Evolutionary conservation across 1,284 basidiomycete genomes (phyloP).

Genomic region (Apiotrichum porosum): DNA sequence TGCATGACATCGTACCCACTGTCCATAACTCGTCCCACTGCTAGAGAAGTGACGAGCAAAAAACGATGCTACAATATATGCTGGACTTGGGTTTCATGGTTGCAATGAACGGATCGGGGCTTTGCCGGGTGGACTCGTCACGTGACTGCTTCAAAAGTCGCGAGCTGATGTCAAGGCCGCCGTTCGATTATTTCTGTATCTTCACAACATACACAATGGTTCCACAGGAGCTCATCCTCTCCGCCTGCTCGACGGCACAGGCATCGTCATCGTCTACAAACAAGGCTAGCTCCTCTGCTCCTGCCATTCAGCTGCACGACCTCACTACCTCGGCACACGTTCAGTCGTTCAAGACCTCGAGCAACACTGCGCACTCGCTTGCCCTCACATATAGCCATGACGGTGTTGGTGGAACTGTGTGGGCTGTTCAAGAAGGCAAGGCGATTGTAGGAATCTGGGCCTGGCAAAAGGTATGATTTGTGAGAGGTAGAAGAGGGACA

Average conservation of each 20-base stretch:
- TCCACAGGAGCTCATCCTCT: slow-evolving; percentile 44
- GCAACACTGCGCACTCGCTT: slow-evolving; percentile 31
- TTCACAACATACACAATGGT: slow-evolving; percentile 18
- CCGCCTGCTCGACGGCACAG: slow-evolving; percentile 32
- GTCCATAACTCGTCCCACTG: background rate
- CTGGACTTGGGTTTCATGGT: background rate
- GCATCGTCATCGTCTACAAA: slow-evolving; percentile 15
- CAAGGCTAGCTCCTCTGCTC: slow-evolving; percentile 24
- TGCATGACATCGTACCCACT: too few species aligned
- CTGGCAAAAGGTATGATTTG: slow-evolving; percentile 48
- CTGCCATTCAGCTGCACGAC: slow-evolving; percentile 48
- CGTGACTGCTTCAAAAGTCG: background rate
- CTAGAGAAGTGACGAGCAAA: slow-evolving; percentile 11
- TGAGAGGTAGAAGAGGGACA: too few species aligned
- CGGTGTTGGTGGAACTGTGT: slow-evolving; percentile 44
- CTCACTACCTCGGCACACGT: slow-evolving; percentile 42
- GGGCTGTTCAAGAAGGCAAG: slow-evolving; percentile 50
- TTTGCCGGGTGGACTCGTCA: too few species aligned
- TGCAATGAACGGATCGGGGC: too few species aligned
- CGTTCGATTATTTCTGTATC: background rate
- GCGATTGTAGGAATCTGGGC: slow-evolving; percentile 49
- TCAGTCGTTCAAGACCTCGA: slow-evolving; percentile 49
- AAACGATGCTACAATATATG: slow-evolving; percentile 19
- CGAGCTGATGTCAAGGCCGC: background rate
- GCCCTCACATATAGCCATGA: slow-evolving; percentile 32